Conservation (phyloP, 139 green algal species). For the Bryopsis sp. region DNA sequence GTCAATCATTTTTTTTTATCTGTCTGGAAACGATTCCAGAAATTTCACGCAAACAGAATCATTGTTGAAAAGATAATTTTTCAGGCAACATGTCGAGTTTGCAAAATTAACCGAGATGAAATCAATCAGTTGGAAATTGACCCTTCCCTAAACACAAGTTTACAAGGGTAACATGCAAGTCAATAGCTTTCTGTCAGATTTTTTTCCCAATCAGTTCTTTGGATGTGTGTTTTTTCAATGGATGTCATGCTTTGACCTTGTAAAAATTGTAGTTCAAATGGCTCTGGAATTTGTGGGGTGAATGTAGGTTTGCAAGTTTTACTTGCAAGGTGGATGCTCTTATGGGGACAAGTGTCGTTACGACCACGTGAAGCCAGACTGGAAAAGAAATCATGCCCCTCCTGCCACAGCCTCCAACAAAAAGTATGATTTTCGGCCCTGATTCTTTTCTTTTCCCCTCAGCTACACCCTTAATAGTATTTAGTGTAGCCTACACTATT, state of each 20-base stretch:
- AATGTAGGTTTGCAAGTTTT: conserved; percentile 46
- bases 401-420: no score
- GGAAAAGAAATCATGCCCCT: background rate
- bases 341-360: conserved; percentile 38
- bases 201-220: background rate
- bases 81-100: no score
- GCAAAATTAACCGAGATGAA: no score
- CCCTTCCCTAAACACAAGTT: background rate
- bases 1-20: background rate
- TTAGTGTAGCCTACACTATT: no score
- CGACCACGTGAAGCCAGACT: conserved; percentile 22
- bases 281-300: conserved; percentile 11
- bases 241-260: background rate
- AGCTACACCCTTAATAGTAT: no score
- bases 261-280: background rate
- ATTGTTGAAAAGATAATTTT: background rate
- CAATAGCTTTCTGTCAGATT: background rate
- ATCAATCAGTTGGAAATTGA: background rate
- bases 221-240: background rate
- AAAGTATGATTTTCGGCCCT: no score
- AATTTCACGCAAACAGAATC: background rate
- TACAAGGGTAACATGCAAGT: no score
- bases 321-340: conserved; percentile 32
- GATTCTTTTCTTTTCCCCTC: no score
- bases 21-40: background rate